These are phyloP conservation scores for Colletotrichum higginsianum DNA, from an alignment of 2,329 filamentous ascomycete genomes.

Conservation along the genomic window DNA sequence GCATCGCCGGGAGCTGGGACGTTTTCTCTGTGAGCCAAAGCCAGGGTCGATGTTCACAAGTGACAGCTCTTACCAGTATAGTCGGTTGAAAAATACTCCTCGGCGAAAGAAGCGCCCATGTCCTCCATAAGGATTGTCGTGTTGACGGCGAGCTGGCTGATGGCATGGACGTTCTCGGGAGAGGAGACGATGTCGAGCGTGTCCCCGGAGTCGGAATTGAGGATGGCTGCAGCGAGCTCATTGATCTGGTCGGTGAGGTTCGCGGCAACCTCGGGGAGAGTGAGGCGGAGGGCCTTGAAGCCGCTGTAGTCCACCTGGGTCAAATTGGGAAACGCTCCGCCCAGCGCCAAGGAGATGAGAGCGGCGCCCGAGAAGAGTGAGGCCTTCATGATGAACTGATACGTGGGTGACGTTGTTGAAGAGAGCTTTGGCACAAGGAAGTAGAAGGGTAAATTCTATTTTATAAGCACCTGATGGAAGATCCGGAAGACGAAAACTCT, in stretches of 20 bases:
- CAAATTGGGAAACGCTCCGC: constrained; percentile 17
- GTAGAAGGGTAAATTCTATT: background rate
- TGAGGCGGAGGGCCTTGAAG: constrained; percentile 40
- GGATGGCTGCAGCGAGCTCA: constrained; percentile 25
- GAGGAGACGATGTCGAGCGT: constrained; percentile 51
- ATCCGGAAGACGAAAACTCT: no score
- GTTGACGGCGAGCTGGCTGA: constrained; percentile 50
- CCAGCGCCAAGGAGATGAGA: constrained; percentile 12
- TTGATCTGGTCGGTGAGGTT: constrained; percentile 31
- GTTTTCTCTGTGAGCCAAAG: background rate
- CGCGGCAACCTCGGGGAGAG: constrained; percentile 21
- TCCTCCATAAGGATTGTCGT: constrained; percentile 50
- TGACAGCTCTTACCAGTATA: constrained; percentile 34
- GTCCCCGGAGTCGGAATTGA: constrained; percentile 21
- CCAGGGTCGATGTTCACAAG: no score
- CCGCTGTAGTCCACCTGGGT: constrained; percentile 39
- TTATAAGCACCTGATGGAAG: background rate
- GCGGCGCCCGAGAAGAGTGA: constrained; percentile 22
- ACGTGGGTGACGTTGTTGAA: background rate
- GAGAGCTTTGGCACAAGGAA: background rate
- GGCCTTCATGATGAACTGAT: constrained; percentile 25
- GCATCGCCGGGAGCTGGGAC: constrained; percentile 45
- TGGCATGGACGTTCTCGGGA: constrained; percentile 48
- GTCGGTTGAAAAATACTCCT: constrained; percentile 45
- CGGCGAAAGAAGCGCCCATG: constrained; percentile 49